A percentile compares a stretch with the other conserved stretches of the same genome.
phyloP scores from a whole-genome alignment of 2,329 filamentous ascomycete species.

The Decorospora gaudefroyi region DNA sequence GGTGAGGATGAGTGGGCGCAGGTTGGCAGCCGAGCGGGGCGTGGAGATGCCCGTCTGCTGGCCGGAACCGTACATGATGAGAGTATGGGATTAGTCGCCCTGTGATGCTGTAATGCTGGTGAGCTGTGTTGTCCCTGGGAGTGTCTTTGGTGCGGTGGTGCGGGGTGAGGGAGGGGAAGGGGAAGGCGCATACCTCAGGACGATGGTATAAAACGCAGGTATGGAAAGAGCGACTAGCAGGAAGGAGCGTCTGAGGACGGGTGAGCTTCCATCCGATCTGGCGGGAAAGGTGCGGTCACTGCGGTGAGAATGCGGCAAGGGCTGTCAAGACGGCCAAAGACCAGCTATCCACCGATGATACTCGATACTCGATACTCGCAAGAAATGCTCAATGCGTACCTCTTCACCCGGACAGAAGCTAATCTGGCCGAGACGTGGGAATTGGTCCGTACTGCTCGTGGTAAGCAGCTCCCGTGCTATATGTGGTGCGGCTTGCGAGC shows the following conservation, averaged over 20 bases:
- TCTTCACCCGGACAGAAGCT: conserved; percentile 38
- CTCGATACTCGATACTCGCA: conserved; percentile 20
- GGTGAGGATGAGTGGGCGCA: conserved; percentile 85
- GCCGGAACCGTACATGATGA: conserved; percentile 77
- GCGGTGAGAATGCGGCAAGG: not conserved
- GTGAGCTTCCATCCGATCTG: conserved; percentile 24
- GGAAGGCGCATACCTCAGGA: conserved; percentile 24
- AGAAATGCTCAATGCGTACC: conserved; percentile 26
- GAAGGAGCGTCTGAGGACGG: conserved; percentile 27
- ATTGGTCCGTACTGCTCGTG: conserved; percentile 37
- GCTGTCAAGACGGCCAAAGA: not conserved
- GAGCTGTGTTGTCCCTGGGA: conserved; percentile 14
- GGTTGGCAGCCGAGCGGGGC: conserved; percentile 87
- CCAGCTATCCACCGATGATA: not conserved
- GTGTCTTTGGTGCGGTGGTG: conserved; percentile 1
- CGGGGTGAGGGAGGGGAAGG: not conserved
- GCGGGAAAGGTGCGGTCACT: conserved; percentile 20
- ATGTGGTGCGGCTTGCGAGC: conserved; percentile 21
- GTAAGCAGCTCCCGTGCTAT: conserved; percentile 42
- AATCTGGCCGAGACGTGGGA: conserved; percentile 44
- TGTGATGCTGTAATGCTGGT: conserved; percentile 14
- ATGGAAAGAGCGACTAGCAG: conserved; percentile 27
- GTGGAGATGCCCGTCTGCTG: conserved; percentile 96
- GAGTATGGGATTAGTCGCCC: conserved; percentile 9
- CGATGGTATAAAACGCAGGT: conserved; percentile 12